Evolutionary conservation across 768 basidiomycete genomes (phyloP).

Genomic region (Sporobolomyces roseus): DNA sequence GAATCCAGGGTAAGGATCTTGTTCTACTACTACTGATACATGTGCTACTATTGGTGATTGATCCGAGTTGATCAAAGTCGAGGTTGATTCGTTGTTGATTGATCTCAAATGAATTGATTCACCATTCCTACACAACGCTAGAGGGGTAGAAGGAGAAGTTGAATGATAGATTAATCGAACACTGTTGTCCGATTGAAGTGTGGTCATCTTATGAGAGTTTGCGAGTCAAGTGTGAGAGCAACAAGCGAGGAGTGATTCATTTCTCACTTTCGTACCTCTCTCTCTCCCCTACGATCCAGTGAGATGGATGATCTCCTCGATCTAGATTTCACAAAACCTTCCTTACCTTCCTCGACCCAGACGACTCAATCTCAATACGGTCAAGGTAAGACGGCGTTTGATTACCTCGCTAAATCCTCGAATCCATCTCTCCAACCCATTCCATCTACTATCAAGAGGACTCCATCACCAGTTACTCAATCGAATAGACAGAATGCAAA

Average conservation of each 20-base stretch:
- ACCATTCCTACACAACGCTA: constrained; percentile 26
- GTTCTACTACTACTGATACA: constrained; percentile 18
- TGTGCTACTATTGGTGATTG: not conserved
- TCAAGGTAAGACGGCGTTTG: constrained; percentile 18
- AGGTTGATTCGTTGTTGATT: not conserved
- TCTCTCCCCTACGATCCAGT: not conserved
- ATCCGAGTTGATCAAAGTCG: not conserved
- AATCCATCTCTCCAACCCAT: not conserved
- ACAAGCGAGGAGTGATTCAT: not conserved
- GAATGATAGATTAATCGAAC: not conserved
- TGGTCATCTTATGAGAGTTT: not conserved
- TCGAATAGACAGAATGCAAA: not conserved
- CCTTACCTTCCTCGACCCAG: not conserved
- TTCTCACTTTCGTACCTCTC: not conserved
- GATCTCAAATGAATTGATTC: too few species aligned
- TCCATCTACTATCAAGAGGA: not conserved
- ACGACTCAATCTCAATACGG: not conserved
- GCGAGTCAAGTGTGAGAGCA: not conserved
- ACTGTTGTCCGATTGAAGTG: not conserved
- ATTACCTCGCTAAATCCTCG: constrained; percentile 32
- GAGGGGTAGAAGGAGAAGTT: not conserved
- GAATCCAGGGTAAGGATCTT: constrained; percentile 34
- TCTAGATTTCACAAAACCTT: constrained; percentile 34
- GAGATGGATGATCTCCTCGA: constrained; percentile 44
- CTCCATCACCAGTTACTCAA: not conserved